Evolutionary conservation across 2,329 filamentous ascomycete genomes (phyloP), one percentile per base, ranked within the genome.

Genomic region (Fusarium guadeloupense): DNA sequence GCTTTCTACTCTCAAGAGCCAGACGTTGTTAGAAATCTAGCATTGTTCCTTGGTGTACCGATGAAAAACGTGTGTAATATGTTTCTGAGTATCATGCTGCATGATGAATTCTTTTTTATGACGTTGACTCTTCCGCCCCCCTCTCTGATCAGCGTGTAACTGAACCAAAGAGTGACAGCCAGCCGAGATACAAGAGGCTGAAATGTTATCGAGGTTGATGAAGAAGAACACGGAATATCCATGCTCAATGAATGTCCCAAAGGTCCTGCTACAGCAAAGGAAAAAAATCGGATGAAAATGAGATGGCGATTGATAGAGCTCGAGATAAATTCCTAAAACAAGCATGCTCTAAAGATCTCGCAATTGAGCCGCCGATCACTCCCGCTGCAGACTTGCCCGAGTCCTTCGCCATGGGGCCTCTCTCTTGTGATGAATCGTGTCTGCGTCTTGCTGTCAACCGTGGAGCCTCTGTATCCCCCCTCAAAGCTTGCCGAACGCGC

Each of bases 401-500:
- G 38, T 59, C 38, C 37, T 51, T 43, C 25, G 16, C n/a, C 35
- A 37, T 44, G 37, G 37, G 20, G 31, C 10, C 12, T 7, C 8
- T 38, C 39, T 44, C 28, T 43, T 61, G 56, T 42, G 41, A 48
- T 46, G 40, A 37, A 46, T 34, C 33, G 43, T 50, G 44, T 37
- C 25, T 21, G 33, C 49, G 43, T 60, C 45, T 45, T 42, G 60
- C 50, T 58, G 62, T 64, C 51, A 67, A 52, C 45, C 47, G 55
- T 50, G 59, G 66, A 57, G 66, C 59, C 64, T 69, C 56, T 66
- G 66, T 40, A 50, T 42, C 42, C 48, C 52, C 44, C 44, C 49
- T 14, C n/a, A 48, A 57, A 62, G 66, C 66, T 48, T 69, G 67
- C 67, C 60, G 65, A 68, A 68, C 61, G 55, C 64, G 67, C 67